A percentile compares a stretch with the other conserved stretches of the same genome.
Evolutionary conservation across 1,284 basidiomycete genomes (phyloP).

Genomic region (Papiliotrema fonsecae): DNA sequence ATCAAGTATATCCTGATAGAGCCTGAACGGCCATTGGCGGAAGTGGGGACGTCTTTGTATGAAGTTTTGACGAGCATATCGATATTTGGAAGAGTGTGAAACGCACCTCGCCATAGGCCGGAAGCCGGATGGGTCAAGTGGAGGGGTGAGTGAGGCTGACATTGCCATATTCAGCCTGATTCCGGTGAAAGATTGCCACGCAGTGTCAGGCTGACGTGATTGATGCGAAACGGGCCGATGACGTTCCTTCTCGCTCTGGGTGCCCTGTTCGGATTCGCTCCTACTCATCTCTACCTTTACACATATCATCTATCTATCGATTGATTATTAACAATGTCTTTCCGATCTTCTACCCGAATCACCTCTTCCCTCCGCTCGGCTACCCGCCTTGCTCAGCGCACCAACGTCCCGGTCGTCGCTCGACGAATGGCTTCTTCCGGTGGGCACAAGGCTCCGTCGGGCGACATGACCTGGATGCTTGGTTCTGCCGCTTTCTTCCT

Average conservation of each 20-base stretch:
- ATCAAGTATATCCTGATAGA: constrained; percentile 62
- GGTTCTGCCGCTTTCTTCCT: constrained; percentile 5
- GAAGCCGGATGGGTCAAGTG: too few species aligned
- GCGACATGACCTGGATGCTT: constrained; percentile 2
- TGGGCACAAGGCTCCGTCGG: not conserved
- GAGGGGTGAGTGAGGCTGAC: too few species aligned
- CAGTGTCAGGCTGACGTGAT: too few species aligned
- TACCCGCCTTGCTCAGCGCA: not conserved
- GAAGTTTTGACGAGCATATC: constrained; percentile 75
- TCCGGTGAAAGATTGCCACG: too few species aligned
- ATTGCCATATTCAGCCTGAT: too few species aligned
- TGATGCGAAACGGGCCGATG: too few species aligned
- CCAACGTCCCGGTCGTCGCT: constrained; percentile 1
- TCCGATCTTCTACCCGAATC: not conserved
- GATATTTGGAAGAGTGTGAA: too few species aligned
- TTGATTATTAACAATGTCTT: constrained; percentile 1
- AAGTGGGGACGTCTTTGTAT: constrained; percentile 67
- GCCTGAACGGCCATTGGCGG: constrained; percentile 56
- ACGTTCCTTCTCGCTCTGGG: too few species aligned
- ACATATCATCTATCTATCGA: too few species aligned
- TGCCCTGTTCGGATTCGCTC: too few species aligned
- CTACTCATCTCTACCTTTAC: too few species aligned
- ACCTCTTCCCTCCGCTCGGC: not conserved
- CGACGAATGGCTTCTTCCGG: not conserved
- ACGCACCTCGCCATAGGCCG: too few species aligned